Evolutionary conservation across 1,139 yeast species (phyloP).

Genomic region (Spencermartinsiella ligniputridi): DNA sequence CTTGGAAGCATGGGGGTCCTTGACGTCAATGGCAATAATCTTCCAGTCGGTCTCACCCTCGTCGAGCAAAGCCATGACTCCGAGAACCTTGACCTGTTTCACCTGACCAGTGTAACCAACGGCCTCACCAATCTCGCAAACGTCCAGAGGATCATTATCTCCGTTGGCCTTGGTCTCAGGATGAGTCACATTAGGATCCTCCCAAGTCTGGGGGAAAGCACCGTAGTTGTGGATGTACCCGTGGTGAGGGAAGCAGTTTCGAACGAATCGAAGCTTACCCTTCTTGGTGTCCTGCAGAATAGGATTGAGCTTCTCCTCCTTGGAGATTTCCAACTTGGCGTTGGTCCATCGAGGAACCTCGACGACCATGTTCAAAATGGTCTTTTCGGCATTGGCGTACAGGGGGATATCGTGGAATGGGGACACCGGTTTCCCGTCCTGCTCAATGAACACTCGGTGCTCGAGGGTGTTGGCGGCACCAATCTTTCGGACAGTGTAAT

Average conservation of each 20-base stretch:
- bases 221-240: constrained; percentile 97
- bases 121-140: constrained; percentile 82
- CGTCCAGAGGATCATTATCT: constrained; percentile 95
- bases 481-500: constrained; percentile 54
- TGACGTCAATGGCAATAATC: constrained; percentile 75
- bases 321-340: constrained; percentile 87
- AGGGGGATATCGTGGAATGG: constrained; percentile 83
- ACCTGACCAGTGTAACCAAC: constrained; percentile 68
- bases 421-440: constrained; percentile 64
- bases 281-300: constrained; percentile 90
- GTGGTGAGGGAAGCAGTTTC: constrained; percentile 92
- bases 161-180: constrained; percentile 59
- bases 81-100: constrained; percentile 83
- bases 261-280: constrained; percentile 77
- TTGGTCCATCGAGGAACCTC: constrained; percentile 97
- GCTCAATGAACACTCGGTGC: constrained; percentile 73
- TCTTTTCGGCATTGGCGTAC: constrained; percentile 56
- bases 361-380: constrained; percentile 79
- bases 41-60: constrained; percentile 99
- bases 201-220: constrained; percentile 99
- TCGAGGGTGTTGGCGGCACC: constrained; percentile 92
- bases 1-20: constrained; percentile 74
- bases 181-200: constrained; percentile 51
- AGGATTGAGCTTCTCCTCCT: constrained; percentile 73
- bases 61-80: constrained; percentile 89